Percentiles rank a stretch among this genome's conserved stretches.
Conservation (phyloP, 1,284 basidiomycete species). For the Trichosporon sp. region DNA sequence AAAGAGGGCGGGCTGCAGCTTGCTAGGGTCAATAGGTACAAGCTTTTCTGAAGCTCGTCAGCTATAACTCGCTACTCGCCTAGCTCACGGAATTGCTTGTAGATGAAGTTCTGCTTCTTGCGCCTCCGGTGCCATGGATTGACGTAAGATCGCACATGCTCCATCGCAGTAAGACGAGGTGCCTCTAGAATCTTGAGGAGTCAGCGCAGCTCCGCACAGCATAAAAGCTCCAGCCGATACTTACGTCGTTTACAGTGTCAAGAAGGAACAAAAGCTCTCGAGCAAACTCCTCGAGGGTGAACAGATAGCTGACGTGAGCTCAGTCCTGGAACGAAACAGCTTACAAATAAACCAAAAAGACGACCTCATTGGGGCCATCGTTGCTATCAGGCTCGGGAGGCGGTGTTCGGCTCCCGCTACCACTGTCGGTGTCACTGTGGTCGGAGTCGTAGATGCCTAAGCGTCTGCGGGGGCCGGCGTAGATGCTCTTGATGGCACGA, state of each 20-base stretch:
- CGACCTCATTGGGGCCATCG: constrained; percentile 50
- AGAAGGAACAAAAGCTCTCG: constrained; percentile 71
- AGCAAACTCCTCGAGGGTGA: constrained; percentile 86
- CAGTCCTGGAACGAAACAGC: constrained; percentile 34
- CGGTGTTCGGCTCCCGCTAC: constrained; percentile 18
- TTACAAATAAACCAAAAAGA: constrained; percentile 86
- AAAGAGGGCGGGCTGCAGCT: constrained; percentile 60
- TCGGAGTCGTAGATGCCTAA: constrained; percentile 31
- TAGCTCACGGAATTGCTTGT: constrained; percentile 41
- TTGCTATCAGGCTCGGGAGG: constrained; percentile 4
- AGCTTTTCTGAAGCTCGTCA: constrained; percentile 55
- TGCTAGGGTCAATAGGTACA: constrained; percentile 55
- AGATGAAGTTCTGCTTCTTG: constrained; percentile 20
- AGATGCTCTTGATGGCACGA: constrained; percentile 69
- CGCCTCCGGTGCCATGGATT: constrained; percentile 10
- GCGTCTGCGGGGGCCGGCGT: constrained; percentile 51
- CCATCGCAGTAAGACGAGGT: constrained; percentile 24
- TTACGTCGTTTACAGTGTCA: constrained; percentile 67
- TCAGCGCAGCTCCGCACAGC: background rate
- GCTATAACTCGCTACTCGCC: background rate
- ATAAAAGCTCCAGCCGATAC: too few relatives aligned
- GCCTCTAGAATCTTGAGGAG: constrained; percentile 31
- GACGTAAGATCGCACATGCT: constrained; percentile 30
- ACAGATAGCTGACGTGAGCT: constrained; percentile 72
- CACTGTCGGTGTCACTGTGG: constrained; percentile 17